Base-by-base conservation (phyloP, 108 stramenopile genomes). In the Schizochytrium sp. region DNA sequence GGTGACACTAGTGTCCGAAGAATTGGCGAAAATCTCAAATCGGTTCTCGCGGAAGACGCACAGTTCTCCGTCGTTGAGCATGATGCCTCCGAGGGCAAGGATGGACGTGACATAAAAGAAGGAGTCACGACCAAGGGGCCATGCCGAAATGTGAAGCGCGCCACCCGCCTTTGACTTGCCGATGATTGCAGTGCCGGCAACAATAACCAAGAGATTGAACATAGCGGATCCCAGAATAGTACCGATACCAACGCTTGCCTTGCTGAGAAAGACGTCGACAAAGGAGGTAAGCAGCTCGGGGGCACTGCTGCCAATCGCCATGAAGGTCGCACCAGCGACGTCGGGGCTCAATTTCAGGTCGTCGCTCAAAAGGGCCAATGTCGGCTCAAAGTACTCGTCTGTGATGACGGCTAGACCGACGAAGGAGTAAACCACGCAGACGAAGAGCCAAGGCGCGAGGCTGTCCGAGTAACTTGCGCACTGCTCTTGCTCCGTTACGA, bases 161-260 rank as follows among this genome's bases (percentile, higher is more conserved):
- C 21, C 87, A 4, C 57, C 87, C 29, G 5, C 5, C 5, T 23
- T 57, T 5, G 29, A 5, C 14, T 23, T 23, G 57, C 57, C 87
- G 41, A 57, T 57, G 25, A 87, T 23, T 53, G 96, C 95, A 14
- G 95, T 91, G 58, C 95, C 95, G 0, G 96, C 95, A 76, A 95
- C 93, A 89, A 96, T 96, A n/a, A 95, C 91, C 21, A 97, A 89
- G 58, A 96, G 95, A 83, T 97, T 97, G 90, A 96, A 96, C 72
- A 97, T 95, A 72, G 96, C 95, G 57, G 90, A 89, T 28, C 88
- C 90, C 28, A 89, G 72, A 21, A 95, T 94, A 23, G 96, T 96
- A 10, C 96, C 96, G 59, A 96, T 89, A 21, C 96, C 96, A 58
- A 97, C 87, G 14, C 94, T 72, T 14, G 96, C 96, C 90, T 96